Base-by-base conservation (phyloP, 495 filamentous ascomycete species). In the Penicilliopsis zonata region DNA sequence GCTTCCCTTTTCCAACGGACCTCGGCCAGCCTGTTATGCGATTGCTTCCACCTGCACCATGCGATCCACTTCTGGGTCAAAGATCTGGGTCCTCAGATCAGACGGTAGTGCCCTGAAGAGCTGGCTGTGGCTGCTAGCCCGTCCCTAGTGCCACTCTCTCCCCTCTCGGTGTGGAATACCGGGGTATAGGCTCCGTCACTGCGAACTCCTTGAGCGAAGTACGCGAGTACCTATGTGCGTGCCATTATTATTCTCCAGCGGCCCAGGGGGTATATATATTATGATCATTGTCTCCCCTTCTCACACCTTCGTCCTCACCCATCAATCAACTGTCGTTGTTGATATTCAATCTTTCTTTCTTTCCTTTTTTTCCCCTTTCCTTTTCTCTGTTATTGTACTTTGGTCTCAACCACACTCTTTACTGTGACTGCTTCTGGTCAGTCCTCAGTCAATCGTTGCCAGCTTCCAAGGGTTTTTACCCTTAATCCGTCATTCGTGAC, bases 231-330 rank as follows among this genome's bases (percentile, higher is more conserved):
- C n/a, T n/a, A n/a, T n/a, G n/a, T 5, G 25, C 25, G 4, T 27
- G 5, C 25, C 5, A 27, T 3, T 4, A 9, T 21, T 30, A 22
- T 25, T 24, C 34, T 21, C 18, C 32, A 31, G 24, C 16, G 19
- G 10, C 13, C 13, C 45, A 49, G 59, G 58, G 56, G 59, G 50
- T 63, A 57, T 63, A 63, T 63, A 63, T 59, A 52, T 35, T 46
- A 42, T 19, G 30, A 22, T 28, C 42, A 47, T 42, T 42, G 44
- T 55, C 54, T 34, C 49, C 31, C 38, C 33, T 27, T 27, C 14
- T 6, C 6, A 23, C 6, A 23, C n/a, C 21, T 5, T 27, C 14
- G 5, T 9, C 25, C n/a, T 27, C 25, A 27, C 10, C 25, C 5
- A 23, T 6, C 10, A 6, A 6, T 23, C 21, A 23, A 23, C n/a